A percentile compares a stretch with the other conserved stretches of the same genome.
Evolutionary conservation across 371 early-diverging fungal genomes (phyloP).

Genomic region (Mucor velutinosus): DNA sequence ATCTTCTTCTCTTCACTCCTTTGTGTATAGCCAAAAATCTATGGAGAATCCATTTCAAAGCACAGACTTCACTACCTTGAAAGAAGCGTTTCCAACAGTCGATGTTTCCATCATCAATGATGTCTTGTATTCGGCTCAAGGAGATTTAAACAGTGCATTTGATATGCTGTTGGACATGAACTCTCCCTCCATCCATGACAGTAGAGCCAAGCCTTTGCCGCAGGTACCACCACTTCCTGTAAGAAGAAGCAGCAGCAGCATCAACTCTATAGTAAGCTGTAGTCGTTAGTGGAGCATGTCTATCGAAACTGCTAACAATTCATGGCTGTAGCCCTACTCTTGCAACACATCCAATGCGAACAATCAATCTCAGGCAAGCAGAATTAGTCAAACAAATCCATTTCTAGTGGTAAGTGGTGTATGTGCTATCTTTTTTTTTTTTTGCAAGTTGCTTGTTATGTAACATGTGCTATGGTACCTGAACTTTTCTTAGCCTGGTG

Average conservation of each 20-base stretch:
- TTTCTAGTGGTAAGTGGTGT: not conserved
- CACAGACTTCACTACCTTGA: slow-evolving; percentile 8
- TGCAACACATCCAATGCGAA: not conserved
- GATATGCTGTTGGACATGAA: slow-evolving; percentile 19
- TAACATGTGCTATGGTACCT: not conserved
- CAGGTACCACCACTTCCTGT: not conserved
- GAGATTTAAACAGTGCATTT: slow-evolving; percentile 18
- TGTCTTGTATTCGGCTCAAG: slow-evolving; percentile 9
- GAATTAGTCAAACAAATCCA: not conserved
- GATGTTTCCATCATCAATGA: slow-evolving; percentile 11
- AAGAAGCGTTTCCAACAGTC: slow-evolving; percentile 23
- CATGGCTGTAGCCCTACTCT: not conserved
- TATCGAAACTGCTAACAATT: not conserved
- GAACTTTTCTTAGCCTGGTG: not conserved
- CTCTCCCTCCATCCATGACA: not conserved
- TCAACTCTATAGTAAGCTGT: not conserved
- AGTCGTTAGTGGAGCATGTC: not conserved
- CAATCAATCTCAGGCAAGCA: not conserved
- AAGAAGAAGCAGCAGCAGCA: not conserved
- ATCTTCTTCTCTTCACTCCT: not conserved
- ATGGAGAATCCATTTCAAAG: slow-evolving; percentile 19
- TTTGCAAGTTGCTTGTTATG: not conserved
- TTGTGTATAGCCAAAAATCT: not conserved
- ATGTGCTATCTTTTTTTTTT: too few species aligned
- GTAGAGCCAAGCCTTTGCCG: not conserved